Evolutionary conservation across 768 basidiomycete species (phyloP).

Genomic region (Macrocybe gigantea): DNA sequence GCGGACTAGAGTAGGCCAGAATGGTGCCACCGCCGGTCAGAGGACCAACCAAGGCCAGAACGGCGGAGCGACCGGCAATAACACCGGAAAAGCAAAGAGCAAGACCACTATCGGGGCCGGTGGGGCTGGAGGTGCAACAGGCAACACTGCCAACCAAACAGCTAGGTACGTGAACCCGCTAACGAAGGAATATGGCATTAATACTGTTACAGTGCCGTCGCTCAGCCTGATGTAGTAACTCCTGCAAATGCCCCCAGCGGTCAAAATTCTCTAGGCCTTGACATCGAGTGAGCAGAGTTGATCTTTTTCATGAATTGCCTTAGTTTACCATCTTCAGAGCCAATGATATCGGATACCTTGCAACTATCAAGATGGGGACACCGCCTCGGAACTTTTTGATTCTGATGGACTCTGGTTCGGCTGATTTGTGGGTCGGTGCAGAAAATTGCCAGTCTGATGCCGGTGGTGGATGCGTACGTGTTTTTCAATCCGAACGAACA

Average conservation of each 20-base stretch:
- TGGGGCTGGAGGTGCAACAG: conserved; percentile 1
- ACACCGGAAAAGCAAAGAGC: conserved; percentile 20
- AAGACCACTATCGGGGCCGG: conserved; percentile 3
- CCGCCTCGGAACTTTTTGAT: conserved; percentile 51
- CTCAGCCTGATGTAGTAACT: conserved; percentile 26
- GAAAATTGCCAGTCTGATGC: conserved; percentile 43
- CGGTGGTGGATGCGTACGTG: conserved; percentile 36
- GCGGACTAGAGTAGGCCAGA: too few relatives aligned
- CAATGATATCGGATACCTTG: conserved; percentile 46
- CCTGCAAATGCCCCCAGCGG: conserved; percentile 28
- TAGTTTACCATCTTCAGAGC: conserved; percentile 17
- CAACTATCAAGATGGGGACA: conserved; percentile 61
- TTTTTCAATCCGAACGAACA: not conserved
- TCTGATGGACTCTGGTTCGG: conserved; percentile 67
- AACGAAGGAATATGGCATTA: not conserved
- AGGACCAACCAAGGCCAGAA: too few relatives aligned
- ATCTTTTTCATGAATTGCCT: not conserved
- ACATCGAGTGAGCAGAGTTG: conserved; percentile 53
- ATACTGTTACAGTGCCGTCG: conserved; percentile 3
- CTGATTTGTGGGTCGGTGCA: conserved; percentile 61
- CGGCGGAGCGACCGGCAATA: conserved; percentile 23
- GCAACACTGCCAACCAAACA: not conserved
- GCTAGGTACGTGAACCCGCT: not conserved
- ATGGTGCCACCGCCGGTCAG: too few relatives aligned
- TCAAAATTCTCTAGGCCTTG: conserved; percentile 55